Conservation (phyloP, 2,329 filamentous ascomycete species). For the Sclerotinia sclerotiorum region DNA sequence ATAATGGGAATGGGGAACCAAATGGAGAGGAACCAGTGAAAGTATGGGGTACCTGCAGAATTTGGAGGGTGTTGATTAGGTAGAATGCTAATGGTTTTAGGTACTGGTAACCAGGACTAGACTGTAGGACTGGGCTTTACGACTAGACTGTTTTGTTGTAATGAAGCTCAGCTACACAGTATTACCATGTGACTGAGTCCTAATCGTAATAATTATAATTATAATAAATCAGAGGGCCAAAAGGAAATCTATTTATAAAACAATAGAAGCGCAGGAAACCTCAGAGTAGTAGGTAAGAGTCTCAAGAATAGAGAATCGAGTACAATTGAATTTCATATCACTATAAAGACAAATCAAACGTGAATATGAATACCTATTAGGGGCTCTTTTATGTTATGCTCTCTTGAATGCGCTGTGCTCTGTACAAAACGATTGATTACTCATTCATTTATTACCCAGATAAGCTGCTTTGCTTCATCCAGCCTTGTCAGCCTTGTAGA, state of each 20-base stretch:
- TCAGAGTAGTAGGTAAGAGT: background rate
- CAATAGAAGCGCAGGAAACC: background rate
- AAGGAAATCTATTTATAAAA: background rate
- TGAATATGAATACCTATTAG: too few relatives aligned
- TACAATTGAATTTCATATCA: too few relatives aligned
- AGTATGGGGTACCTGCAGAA: background rate
- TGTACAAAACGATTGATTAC: too few relatives aligned
- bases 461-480: background rate
- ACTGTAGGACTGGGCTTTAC: too few relatives aligned
- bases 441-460: too few relatives aligned
- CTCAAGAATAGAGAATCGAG: background rate
- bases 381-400: too few relatives aligned
- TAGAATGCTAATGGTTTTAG: constrained; percentile 1
- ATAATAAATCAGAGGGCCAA: background rate
- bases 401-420: too few relatives aligned
- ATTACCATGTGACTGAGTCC: constrained; percentile 10
- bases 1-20: background rate
- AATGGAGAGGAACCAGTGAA: background rate
- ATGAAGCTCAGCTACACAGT: background rate
- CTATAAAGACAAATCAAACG: too few relatives aligned
- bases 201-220: too few relatives aligned
- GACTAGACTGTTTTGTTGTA: background rate
- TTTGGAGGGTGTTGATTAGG: constrained; percentile 1
- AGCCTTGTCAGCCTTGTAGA: background rate
- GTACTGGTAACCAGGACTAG: background rate